Percentiles rank a stretch among this genome's conserved stretches.
phyloP scores from a whole-genome alignment of 257 asterid genomes.

The Capsicum pubescens region DNA sequence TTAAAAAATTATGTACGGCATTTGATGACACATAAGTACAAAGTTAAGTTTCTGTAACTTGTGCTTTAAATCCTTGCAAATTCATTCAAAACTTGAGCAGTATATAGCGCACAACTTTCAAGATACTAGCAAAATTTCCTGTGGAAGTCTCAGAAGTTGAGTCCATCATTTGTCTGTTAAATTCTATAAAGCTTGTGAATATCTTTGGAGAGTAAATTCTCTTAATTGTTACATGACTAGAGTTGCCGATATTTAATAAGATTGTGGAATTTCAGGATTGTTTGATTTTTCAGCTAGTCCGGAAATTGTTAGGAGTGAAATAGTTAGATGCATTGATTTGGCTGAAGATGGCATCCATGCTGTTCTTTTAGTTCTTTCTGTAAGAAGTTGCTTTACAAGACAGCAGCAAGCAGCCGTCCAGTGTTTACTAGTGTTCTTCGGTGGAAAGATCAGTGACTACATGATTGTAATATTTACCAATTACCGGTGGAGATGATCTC shows the following conservation, averaged over 20 bases:
- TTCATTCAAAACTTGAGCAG: too few relatives aligned
- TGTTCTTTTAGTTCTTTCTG: constrained; percentile 70
- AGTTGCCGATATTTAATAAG: neutral
- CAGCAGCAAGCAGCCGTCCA: constrained; percentile 70
- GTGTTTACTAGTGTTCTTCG: constrained; percentile 66
- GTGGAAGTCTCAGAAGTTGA: neutral
- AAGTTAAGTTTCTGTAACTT: too few relatives aligned
- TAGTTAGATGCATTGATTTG: constrained; percentile 66
- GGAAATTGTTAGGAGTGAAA: constrained; percentile 55
- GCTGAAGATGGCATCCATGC: constrained; percentile 94
- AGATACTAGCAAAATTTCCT: neutral
- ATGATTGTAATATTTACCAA: constrained; percentile 67
- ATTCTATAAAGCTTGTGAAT: neutral
- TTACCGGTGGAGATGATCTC: constrained; percentile 77
- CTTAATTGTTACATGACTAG: neutral
- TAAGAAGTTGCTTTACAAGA: constrained; percentile 65
- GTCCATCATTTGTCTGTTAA: neutral
- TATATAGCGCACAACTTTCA: neutral
- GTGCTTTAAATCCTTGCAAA: too few relatives aligned
- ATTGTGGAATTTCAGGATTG: constrained; percentile 51
- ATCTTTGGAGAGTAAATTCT: neutral
- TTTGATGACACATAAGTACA: too few relatives aligned
- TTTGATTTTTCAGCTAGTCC: constrained; percentile 56
- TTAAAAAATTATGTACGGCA: too few relatives aligned
- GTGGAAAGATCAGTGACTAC: constrained; percentile 60